Base-by-base conservation (phyloP, 148 eudicot species). In the Rhododendron mucronatum region DNA sequence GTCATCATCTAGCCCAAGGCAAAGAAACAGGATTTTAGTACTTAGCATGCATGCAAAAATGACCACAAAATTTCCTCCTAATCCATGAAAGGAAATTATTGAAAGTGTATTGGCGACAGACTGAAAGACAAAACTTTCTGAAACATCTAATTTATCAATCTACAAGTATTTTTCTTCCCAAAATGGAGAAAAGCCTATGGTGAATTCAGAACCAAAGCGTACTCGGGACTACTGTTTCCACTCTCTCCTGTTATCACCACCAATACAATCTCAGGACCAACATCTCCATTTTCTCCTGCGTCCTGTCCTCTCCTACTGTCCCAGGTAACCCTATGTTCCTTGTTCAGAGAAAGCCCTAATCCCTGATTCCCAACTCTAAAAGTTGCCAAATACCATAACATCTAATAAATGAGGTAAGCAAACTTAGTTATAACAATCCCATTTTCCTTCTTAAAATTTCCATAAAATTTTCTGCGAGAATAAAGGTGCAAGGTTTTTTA, bases 1-100 rank as follows among this genome's bases (percentile, higher is more conserved):
- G 41, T 79, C 90, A 51, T 80, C 89, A 10, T 26, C 80, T 81
- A 50, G 44, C 82, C 50, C 86, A n/a, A 74, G 67, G 35, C 30
- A 74, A 51, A 53, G 44, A 5, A 76, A n/a, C 48, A 14, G 28
- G 47, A 77, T 14, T 51, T 80, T n/a, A 50, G 33, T 21, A 28
- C 44, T 37, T 7, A 2, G 7, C 30, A 48, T n/a, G 26, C 16
- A 83, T 1, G 41, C 8, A 18, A 48, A 74, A 21, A 74, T 35
- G 59, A 35, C 35, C 16, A 9, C 48, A 74, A 33, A 73, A 33
- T 47, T 83, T 61, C 73, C 83, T 44, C 1, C 3, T 23, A 35
- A 63, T 39, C 85, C 55, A 57, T 83, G 50, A 69, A 26, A 73
- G 6, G 45, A 51, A 82, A 76, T 51, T 18, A 21, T 48, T 23